Evolutionary conservation across 331 rosid species (phyloP), one percentile per base, ranked within the genome.

Genomic region (Acacia concinna): DNA sequence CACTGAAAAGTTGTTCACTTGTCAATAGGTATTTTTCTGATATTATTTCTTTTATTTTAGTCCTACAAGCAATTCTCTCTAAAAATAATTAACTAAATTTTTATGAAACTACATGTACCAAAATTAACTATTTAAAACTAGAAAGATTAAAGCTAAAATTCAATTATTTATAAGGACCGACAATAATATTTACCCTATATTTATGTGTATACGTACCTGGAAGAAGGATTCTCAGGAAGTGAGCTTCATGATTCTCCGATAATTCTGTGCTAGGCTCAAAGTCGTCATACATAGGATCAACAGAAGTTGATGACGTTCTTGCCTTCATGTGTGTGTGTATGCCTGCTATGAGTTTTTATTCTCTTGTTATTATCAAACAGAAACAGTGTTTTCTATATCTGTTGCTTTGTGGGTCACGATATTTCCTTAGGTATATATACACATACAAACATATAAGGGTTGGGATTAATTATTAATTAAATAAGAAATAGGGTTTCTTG

Each of bases 191-290:
- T n/a, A n/a, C n/a, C n/a, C n/a, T n/a, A n/a, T n/a, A n/a, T n/a
- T n/a, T n/a, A n/a, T n/a, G n/a, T n/a, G n/a, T n/a, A n/a, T n/a
- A n/a, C 40, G n/a, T 1, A 85, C 93, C 91, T 14, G 88, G 87
- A 81, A 87, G 81, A 44, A 81, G 83, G 76, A 89, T 17, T 35
- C 13, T 46, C 0, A 85, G 34, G 75, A 79, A 41, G 17, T 71
- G 65, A 74, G 80, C 81, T 21, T 72, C 80, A 0, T 71, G 41
- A 31, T 59, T 78, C 75, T 89, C 89, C 71, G 72, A 74, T 6
- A 25, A 25, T 47, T 89, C 89, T 3, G 73, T 64, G 2, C 9
- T 47, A 0, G 89, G 89, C 59, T 71, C 68, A 56, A 85, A 56
- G 44, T 69, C 79, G 7, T 81, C 85, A 37, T 83, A 80, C 20